Percentiles rank a stretch among this genome's conserved stretches.
Evolutionary conservation across 768 basidiomycete genomes (phyloP).

Genomic region (Mycena pura): DNA sequence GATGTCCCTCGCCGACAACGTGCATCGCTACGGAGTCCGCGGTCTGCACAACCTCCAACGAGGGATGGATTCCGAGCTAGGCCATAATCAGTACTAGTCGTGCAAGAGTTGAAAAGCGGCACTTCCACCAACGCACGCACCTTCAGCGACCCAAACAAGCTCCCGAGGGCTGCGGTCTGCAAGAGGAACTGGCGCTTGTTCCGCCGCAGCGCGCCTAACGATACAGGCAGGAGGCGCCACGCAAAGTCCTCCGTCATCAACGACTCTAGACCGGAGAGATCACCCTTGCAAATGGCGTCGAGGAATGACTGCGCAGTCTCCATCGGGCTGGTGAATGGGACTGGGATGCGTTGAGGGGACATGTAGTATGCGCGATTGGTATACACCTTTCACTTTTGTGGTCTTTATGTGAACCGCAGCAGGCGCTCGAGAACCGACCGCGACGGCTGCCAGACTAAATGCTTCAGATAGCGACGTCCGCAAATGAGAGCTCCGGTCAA

Average conservation of each 20-base stretch:
- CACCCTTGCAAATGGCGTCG: neutral
- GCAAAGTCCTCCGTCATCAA: constrained; percentile 2
- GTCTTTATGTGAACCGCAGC: no score
- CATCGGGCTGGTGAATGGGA: neutral
- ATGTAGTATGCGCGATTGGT: no score
- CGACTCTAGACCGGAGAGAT: neutral
- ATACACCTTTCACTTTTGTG: no score
- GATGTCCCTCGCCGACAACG: neutral
- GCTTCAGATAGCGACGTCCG: no score
- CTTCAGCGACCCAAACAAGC: neutral
- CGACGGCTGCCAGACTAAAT: no score
- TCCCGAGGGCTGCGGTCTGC: neutral
- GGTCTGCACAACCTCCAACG: neutral
- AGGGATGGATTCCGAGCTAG: neutral
- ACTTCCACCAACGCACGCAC: neutral
- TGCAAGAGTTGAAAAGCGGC: neutral
- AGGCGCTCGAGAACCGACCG: no score
- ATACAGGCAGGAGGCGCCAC: neutral
- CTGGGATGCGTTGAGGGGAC: no score
- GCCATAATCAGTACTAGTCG: neutral
- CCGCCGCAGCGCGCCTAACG: neutral
- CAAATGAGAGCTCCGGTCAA: no score
- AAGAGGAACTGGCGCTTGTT: constrained; percentile 3
- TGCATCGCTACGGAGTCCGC: neutral
- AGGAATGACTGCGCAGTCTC: neutral